Evolutionary conservation across 495 filamentous ascomycete species (phyloP).

Genomic region (Penicillium angulare): DNA sequence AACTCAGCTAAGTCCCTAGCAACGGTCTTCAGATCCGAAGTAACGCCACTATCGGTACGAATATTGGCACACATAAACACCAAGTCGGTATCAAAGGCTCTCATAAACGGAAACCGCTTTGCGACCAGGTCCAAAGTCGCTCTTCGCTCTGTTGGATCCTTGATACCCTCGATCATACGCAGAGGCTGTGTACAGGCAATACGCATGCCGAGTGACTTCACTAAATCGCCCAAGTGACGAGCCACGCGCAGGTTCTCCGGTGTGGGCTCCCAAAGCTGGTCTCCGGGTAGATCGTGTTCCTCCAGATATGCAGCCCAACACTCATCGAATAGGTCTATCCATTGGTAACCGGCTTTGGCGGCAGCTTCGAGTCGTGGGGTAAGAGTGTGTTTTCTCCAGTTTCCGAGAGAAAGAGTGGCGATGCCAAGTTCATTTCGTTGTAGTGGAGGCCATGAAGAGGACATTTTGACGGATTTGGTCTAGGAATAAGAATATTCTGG

Average conservation of each 20-base stretch:
- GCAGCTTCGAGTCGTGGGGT: slow-evolving; percentile 28
- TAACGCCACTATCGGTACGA: slow-evolving; percentile 28
- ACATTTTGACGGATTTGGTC: slow-evolving; percentile 7
- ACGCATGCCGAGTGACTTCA: slow-evolving; percentile 28
- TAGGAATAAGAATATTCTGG: too few species aligned
- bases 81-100: slow-evolving; percentile 35
- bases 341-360: slow-evolving; percentile 29
- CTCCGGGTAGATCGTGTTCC: slow-evolving; percentile 22
- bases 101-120: slow-evolving; percentile 37
- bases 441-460: slow-evolving; percentile 13
- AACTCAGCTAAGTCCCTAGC: slow-evolving; percentile 30
- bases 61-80: slow-evolving; percentile 36
- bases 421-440: slow-evolving; percentile 24
- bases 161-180: slow-evolving; percentile 30
- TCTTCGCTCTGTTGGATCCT: slow-evolving; percentile 22
- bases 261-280: slow-evolving; percentile 30
- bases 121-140: slow-evolving; percentile 25
- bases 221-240: slow-evolving; percentile 25
- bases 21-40: slow-evolving; percentile 28
- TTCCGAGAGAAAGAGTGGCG: slow-evolving; percentile 34
- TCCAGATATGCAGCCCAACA: slow-evolving; percentile 37
- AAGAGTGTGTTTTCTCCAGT: slow-evolving; percentile 26
- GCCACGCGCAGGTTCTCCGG: slow-evolving; percentile 26
- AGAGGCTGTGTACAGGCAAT: slow-evolving; percentile 35
- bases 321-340: slow-evolving; percentile 39